A percentile compares a stretch with the other conserved stretches of the same genome.
These are phyloP conservation scores for Magnusiomyces fungicola DNA, from an alignment of 1,139 yeast genomes.

Conservation along the genomic window DNA sequence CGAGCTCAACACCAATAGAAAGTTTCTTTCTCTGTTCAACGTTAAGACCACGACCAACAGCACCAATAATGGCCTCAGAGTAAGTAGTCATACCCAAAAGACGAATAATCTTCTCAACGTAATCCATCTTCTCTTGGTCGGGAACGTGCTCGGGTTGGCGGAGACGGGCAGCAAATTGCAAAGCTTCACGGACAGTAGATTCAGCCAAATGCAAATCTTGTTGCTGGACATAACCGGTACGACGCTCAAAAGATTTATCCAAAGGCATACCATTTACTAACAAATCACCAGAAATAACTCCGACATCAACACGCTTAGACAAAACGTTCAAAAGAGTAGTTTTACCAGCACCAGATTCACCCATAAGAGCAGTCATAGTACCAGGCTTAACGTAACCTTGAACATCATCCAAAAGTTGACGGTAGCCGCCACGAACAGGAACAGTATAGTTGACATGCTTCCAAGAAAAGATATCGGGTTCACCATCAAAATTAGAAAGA, in stretches of 20 bases:
- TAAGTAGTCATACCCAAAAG: conserved; percentile 50
- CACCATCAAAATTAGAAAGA: conserved; percentile 19
- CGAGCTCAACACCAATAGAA: conserved; percentile 80
- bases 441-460: conserved; percentile 40
- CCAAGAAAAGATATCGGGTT: conserved; percentile 42
- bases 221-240: conserved; percentile 58
- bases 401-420: conserved; percentile 45
- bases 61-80: conserved; percentile 58
- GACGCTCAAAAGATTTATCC: conserved; percentile 46
- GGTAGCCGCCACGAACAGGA: conserved; percentile 40
- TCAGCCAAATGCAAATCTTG: conserved; percentile 53
- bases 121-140: conserved; percentile 42
- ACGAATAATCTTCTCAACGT: conserved; percentile 49
- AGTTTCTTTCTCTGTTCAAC: conserved; percentile 79
- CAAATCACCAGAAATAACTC: conserved; percentile 55
- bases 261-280: conserved; percentile 49
- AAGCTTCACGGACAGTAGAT: conserved; percentile 51
- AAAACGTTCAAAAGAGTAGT: conserved; percentile 52
- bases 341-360: conserved; percentile 62
- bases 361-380: conserved; percentile 53
- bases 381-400: conserved; percentile 60
- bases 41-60: conserved; percentile 59
- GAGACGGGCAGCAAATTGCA: conserved; percentile 50
- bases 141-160: conserved; percentile 46
- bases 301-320: conserved; percentile 50